These are phyloP conservation scores for Tetrahymena elliotti DNA, from an alignment of 73 alveolate species.

Conservation along the genomic window DNA sequence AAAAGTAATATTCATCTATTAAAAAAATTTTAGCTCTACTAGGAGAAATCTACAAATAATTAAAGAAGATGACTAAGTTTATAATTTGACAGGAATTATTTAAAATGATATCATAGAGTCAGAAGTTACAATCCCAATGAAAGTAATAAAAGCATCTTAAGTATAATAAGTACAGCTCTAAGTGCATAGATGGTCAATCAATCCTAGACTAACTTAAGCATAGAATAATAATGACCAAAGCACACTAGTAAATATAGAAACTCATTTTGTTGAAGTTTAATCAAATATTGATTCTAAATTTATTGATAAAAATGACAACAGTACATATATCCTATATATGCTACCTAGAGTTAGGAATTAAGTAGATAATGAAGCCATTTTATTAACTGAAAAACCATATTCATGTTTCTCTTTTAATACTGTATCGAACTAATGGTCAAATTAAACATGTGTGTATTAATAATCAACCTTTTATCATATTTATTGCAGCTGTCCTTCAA, in stretches of 20 bases:
- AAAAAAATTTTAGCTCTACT: not conserved
- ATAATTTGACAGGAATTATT: not conserved
- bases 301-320: not conserved
- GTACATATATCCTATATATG: not conserved
- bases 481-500: not conserved
- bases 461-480: not conserved
- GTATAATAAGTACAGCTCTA: not conserved
- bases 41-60: not conserved
- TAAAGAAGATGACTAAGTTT: not conserved
- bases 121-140: not conserved
- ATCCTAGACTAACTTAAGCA: not conserved
- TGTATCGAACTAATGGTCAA: not conserved
- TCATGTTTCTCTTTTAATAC: not conserved
- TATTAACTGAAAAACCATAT: not conserved
- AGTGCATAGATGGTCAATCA: not conserved
- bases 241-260: not conserved
- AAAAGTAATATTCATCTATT: too few relatives aligned
- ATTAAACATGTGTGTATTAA: not conserved
- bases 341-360: not conserved
- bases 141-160: not conserved
- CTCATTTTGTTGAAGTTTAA: not conserved
- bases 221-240: not conserved
- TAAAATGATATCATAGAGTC: not conserved
- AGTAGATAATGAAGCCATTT: not conserved
- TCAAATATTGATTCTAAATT: not conserved